Base-by-base conservation (phyloP, 176 grass and related monocot genomes). In the Pontederia crassipes region DNA sequence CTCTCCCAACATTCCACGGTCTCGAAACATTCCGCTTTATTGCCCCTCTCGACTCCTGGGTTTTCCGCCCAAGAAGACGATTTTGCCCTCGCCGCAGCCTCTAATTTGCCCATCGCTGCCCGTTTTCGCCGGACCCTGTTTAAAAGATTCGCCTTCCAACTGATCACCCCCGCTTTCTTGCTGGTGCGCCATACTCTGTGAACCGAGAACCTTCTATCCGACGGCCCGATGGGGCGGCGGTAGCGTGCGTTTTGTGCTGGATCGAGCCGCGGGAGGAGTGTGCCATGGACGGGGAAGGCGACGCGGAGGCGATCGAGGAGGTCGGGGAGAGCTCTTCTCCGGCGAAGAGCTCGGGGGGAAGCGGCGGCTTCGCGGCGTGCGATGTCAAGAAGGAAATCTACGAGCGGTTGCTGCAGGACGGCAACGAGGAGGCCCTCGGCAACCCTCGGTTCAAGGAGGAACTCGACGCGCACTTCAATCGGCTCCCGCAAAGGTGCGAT, bases 301-400 rank as follows among this genome's bases (percentile, higher is more conserved):
- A 8, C 8, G 72, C 18, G 12, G 86, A 71, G n/a, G 76, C 65
- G 69, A 75, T 91, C 13, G 87, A 78, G 74, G 93, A 98, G 79
- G 83, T 92, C 52, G 93, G 93, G 26, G 93, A 98, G 87, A 98
- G 87, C 69, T 91, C 79, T 1, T 98, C 93, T 15, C 93, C 87
- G 46, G 84, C 87, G 14, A 70, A 66, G n/a, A 74, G 64, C 1
- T 28, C 72, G 11, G 17, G 54, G 2, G 54, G 59, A 48, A 64
- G 70, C 3, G 89, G 75, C 61, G 69, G 67, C 52, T 24, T 2
- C 68, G 64, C 40, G 68, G n/a, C 53, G 20, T 46, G 64, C 59
- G 78, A 74, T 73, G 75, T 88, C 74, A 68, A 67, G 76, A 64
- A 16, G 54, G 70, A 78, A 70, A 82, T 93, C 46, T 83, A 72